Conservation (phyloP, 169 alveolate species). For the Eimeria tenella region DNA sequence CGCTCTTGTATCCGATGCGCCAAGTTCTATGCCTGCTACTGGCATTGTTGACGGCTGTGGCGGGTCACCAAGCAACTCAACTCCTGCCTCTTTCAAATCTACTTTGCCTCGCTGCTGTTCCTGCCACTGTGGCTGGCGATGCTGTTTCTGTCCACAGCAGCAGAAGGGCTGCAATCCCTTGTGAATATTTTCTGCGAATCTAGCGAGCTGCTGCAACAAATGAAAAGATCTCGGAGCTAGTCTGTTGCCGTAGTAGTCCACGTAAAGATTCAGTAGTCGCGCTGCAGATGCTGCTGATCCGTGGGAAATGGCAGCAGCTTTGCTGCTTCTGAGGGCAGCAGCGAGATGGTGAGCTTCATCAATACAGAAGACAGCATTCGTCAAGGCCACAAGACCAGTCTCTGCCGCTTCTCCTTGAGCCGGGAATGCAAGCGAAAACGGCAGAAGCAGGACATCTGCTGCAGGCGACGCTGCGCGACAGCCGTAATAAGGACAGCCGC, state of each 20-base stretch:
- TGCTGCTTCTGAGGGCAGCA: slow-evolving; percentile 21
- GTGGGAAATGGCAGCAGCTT: slow-evolving; percentile 32
- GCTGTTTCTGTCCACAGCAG: slow-evolving; percentile 52
- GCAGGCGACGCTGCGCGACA: slow-evolving; percentile 30
- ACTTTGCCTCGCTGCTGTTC: slow-evolving; percentile 33
- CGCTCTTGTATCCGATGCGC: background rate
- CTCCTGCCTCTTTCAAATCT: background rate
- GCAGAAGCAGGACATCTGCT: slow-evolving; percentile 65
- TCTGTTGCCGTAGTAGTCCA: background rate
- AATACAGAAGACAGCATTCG: slow-evolving; percentile 21
- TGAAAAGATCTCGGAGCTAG: slow-evolving; percentile 42
- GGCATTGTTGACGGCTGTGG: background rate
- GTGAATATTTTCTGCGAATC: slow-evolving; percentile 1
- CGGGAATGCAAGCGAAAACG: slow-evolving; percentile 62
- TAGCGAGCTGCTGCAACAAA: slow-evolving; percentile 45
- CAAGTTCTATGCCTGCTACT: slow-evolving; percentile 9
- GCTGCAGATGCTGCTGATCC: slow-evolving; percentile 22
- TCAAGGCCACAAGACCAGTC: background rate
- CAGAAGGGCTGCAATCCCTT: slow-evolving; percentile 19
- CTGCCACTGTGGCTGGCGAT: slow-evolving; percentile 8
- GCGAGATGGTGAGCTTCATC: slow-evolving; percentile 79
- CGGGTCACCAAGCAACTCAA: background rate
- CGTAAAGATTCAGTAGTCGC: background rate
- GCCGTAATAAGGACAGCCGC: slow-evolving; percentile 63
- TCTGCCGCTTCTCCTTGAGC: slow-evolving; percentile 10